Evolutionary conservation across 2,329 filamentous ascomycete genomes (phyloP).

Genomic region (Cadophora sp.): DNA sequence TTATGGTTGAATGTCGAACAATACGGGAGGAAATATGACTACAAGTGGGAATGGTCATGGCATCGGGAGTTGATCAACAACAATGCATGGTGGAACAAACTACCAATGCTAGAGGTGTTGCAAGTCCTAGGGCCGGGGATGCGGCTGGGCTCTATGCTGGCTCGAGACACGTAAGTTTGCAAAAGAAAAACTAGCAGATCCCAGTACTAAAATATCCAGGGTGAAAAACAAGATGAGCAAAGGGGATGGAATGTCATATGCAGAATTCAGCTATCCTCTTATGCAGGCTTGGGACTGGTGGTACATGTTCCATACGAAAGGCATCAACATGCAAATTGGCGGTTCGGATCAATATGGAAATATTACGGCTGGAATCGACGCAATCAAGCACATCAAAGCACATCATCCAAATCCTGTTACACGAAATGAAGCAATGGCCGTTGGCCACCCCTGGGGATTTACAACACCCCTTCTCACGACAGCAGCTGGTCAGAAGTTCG

Average conservation of each 20-base stretch:
- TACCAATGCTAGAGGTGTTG: conserved; percentile 77
- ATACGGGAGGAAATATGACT: conserved; percentile 70
- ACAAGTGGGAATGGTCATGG: conserved; percentile 70
- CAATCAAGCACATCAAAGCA: conserved; percentile 76
- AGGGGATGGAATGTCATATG: conserved; percentile 91
- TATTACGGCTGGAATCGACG: conserved; percentile 88
- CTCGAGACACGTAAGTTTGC: conserved; percentile 78
- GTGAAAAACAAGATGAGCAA: conserved; percentile 85
- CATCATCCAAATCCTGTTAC: conserved; percentile 57
- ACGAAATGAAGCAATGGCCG: conserved; percentile 50
- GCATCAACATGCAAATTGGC: conserved; percentile 86
- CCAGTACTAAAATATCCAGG: conserved; percentile 33
- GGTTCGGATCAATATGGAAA: conserved; percentile 97
- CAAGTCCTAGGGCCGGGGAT: conserved; percentile 75
- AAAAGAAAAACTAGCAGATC: background rate
- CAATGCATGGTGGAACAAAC: conserved; percentile 77
- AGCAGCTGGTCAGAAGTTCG: conserved; percentile 85
- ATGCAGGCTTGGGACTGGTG: conserved; percentile 98
- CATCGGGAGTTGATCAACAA: conserved; percentile 79
- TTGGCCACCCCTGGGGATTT: conserved; percentile 73
- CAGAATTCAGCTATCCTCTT: conserved; percentile 91
- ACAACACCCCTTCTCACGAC: conserved; percentile 92
- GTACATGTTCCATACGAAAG: conserved; percentile 74
- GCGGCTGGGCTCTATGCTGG: conserved; percentile 85
- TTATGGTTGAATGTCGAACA: conserved; percentile 77